Percentiles rank a stretch among this genome's conserved stretches.
These are phyloP conservation scores for Pythium vanterpoolii DNA, from an alignment of 352 stramenopile species.

Conservation along the genomic window DNA sequence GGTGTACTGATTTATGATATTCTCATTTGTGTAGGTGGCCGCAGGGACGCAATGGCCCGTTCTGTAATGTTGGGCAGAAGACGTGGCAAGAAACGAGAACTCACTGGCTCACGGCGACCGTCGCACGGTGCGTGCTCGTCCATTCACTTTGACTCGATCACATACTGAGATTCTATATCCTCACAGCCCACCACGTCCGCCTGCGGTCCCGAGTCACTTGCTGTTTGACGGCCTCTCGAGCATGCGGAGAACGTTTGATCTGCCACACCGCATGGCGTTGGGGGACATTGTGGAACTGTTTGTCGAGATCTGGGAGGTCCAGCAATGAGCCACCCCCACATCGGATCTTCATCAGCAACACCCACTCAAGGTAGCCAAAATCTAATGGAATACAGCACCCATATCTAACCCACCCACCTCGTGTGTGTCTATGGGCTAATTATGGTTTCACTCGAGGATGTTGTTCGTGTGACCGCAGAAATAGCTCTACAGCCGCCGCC, in stretches of 20 bases:
- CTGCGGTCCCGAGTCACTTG: constrained; percentile 66
- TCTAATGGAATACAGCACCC: constrained; percentile 10
- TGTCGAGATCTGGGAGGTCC: constrained; percentile 87
- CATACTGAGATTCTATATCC: constrained; percentile 9
- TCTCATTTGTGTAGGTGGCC: constrained; percentile 51
- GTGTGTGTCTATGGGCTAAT: constrained; percentile 5
- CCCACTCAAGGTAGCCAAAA: too few species aligned
- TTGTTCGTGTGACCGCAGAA: constrained; percentile 1
- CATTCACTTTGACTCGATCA: neutral
- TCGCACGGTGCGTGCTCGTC: constrained; percentile 44
- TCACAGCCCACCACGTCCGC: constrained; percentile 57
- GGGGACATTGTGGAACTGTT: constrained; percentile 85
- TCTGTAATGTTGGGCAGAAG: constrained; percentile 76
- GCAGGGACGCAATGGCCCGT: constrained; percentile 83
- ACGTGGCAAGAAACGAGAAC: constrained; percentile 72
- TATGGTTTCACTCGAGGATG: neutral
- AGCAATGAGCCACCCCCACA: constrained; percentile 41
- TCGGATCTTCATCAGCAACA: too few species aligned
- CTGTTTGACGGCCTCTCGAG: constrained; percentile 84
- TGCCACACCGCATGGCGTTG: constrained; percentile 83
- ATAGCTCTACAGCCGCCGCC: constrained; percentile 9
- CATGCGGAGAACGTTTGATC: constrained; percentile 82
- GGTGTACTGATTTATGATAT: neutral
- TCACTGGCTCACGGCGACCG: constrained; percentile 69
- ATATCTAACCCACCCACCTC: neutral